phyloP scores from a whole-genome alignment of 192 early-diverging fungal genomes.

The Entomortierella lignicola region DNA sequence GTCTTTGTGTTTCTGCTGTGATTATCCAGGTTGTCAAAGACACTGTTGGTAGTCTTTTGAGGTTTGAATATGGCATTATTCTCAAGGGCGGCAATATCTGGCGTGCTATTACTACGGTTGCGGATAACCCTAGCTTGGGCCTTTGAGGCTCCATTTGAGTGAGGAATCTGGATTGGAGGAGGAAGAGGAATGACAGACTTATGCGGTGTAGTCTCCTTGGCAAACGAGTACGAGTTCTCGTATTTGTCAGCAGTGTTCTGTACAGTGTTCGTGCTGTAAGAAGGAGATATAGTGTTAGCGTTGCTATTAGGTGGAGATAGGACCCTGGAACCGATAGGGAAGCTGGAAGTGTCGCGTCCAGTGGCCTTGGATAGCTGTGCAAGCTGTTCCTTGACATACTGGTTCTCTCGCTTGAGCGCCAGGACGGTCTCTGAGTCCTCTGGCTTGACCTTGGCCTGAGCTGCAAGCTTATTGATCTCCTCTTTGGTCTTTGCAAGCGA shows the following conservation, averaged over 20 bases:
- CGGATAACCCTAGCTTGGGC: conserved; percentile 19
- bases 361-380: conserved; percentile 70
- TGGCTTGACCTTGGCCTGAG: conserved; percentile 59
- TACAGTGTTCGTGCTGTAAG: conserved; percentile 6
- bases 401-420: conserved; percentile 78
- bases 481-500: conserved; percentile 69
- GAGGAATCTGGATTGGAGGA: conserved; percentile 14
- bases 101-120: conserved; percentile 63
- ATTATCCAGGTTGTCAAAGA: conserved; percentile 52
- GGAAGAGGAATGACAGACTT: conserved; percentile 26
- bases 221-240: conserved; percentile 59
- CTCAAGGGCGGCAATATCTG: conserved; percentile 51
- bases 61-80: conserved; percentile 37
- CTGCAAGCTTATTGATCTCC: conserved; percentile 72
- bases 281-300: conserved; percentile 5
- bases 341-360: conserved; percentile 45
- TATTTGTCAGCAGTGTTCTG: conserved; percentile 35
- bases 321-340: conserved; percentile 33
- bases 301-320: conserved; percentile 35
- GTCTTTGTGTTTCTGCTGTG: conserved; percentile 47
- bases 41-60: conserved; percentile 47
- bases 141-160: conserved; percentile 20
- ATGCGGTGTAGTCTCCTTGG: conserved; percentile 55
- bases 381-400: conserved; percentile 77
- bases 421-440: conserved; percentile 71